phyloP scores from a whole-genome alignment of 2,329 filamentous ascomycete species.

The Graphium sp. region DNA sequence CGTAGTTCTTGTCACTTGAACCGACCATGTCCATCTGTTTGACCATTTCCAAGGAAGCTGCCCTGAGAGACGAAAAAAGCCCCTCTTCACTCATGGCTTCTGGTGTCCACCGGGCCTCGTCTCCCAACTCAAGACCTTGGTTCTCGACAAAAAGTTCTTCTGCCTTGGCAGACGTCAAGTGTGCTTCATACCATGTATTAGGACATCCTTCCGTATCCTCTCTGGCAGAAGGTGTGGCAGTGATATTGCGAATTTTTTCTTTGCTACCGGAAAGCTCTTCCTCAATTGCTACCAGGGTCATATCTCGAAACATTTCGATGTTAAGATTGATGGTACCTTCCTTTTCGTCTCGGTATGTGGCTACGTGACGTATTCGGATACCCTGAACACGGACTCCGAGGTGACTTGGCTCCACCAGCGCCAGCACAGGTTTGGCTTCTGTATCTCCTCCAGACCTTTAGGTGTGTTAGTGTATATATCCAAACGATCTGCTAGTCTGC shows the following conservation, averaged over 20 bases:
- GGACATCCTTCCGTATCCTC: neutral
- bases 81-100: conserved; percentile 9
- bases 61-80: conserved; percentile 11
- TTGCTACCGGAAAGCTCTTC: neutral
- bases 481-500: conserved; percentile 5
- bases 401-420: neutral
- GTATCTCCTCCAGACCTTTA: neutral
- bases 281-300: neutral
- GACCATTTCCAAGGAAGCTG: conserved; percentile 13
- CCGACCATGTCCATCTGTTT: conserved; percentile 15
- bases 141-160: conserved; percentile 11
- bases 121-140: conserved; percentile 10
- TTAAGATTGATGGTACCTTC: neutral
- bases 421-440: neutral
- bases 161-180: neutral
- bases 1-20: conserved; percentile 10
- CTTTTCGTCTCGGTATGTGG: neutral
- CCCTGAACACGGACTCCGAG: conserved; percentile 1
- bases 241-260: neutral
- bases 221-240: neutral
- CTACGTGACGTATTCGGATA: conserved; percentile 2
- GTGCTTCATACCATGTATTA: conserved; percentile 4
- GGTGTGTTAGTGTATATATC: neutral
- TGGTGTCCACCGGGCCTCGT: conserved; percentile 10
- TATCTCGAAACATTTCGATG: conserved; percentile 2